Evolutionary conservation across 164 flowering plant genomes (phyloP), one percentile per base, ranked within the genome.

Genomic region (Nymphaea colorata): DNA sequence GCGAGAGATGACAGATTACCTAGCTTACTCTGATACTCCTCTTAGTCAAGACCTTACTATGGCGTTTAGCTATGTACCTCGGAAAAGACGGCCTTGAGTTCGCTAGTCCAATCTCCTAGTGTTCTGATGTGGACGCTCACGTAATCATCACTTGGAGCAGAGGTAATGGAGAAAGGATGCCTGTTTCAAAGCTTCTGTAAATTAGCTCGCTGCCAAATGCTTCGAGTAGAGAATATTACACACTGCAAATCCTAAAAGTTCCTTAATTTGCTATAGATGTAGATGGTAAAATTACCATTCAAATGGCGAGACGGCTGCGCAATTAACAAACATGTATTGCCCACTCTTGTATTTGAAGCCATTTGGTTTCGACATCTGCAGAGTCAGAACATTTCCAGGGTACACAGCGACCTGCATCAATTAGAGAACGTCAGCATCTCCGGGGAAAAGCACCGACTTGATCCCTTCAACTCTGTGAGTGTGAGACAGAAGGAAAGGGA

Each of bases 81-180:
- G 1, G 88, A 80, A 83, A 87, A 87, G 14, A 83, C 87, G 2
- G 77, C 74, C 76, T 77, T 87, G 45, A 87, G 87, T 59, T 86
- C 84, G 44, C 82, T 66, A 2, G 93, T 79, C 81, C 81, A 79
- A 64, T 79, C 81, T 2, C 81, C 81, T 0, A 69, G 65, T 4
- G 79, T 79, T 61, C 79, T 73, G 71, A 79, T 79, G 65, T 79
- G 81, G 68, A 79, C 77, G 42, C 81, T 76, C 17, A 79, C 59
- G 70, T 76, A 76, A 41, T 79, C 77, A 18, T 79, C 81, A 17
- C 75, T 69, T 2, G 81, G 81, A 41, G 81, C 79, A 15, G 81
- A 79, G 7, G 81, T 79, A 44, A 79, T 79, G 2, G 81, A 79
- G 64, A 79, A 79, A 4, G 81, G 81, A 60, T 79, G 81, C 81